These are phyloP conservation scores for Aspergillus sclerotioniger DNA, from an alignment of 495 filamentous ascomycete genomes.

Conservation along the genomic window DNA sequence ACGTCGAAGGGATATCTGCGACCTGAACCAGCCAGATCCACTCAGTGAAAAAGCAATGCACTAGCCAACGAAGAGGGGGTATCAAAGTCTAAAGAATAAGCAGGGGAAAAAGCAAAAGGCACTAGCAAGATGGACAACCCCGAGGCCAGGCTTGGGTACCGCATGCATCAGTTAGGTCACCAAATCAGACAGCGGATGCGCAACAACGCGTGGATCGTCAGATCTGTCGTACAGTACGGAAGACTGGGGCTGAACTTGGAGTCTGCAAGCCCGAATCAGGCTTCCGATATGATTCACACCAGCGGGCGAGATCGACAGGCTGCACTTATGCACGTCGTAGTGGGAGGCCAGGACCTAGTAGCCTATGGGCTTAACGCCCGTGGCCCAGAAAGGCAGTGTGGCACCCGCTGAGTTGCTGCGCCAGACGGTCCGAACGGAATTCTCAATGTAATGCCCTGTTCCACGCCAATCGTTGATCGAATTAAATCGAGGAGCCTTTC, in stretches of 20 bases:
- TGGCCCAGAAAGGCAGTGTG: conserved; percentile 25
- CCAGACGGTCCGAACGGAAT: conserved; percentile 8
- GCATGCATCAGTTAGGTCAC: conserved; percentile 15
- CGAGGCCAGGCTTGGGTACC: conserved; percentile 11
- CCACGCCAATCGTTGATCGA: conserved; percentile 1
- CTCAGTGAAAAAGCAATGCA: conserved; percentile 20
- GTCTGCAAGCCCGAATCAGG: conserved; percentile 13
- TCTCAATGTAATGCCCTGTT: not conserved
- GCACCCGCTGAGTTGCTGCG: conserved; percentile 12
- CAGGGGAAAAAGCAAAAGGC: conserved; percentile 11
- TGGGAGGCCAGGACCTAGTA: conserved; percentile 25
- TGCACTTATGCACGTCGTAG: conserved; percentile 40
- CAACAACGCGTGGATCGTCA: conserved; percentile 17
- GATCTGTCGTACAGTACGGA: conserved; percentile 18
- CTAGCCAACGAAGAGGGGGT: conserved; percentile 19
- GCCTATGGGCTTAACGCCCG: conserved; percentile 32
- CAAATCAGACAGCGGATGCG: conserved; percentile 7
- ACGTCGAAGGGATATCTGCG: conserved; percentile 10
- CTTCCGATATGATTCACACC: conserved; percentile 15
- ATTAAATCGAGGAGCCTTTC: not conserved
- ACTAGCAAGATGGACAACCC: conserved; percentile 11
- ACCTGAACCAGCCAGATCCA: conserved; percentile 28
- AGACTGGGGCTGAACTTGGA: conserved; percentile 15
- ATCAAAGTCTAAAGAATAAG: conserved; percentile 12
- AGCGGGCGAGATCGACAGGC: conserved; percentile 35